Evolutionary conservation across 2,329 filamentous ascomycete species (phyloP).

Genomic region (Claviceps africana): DNA sequence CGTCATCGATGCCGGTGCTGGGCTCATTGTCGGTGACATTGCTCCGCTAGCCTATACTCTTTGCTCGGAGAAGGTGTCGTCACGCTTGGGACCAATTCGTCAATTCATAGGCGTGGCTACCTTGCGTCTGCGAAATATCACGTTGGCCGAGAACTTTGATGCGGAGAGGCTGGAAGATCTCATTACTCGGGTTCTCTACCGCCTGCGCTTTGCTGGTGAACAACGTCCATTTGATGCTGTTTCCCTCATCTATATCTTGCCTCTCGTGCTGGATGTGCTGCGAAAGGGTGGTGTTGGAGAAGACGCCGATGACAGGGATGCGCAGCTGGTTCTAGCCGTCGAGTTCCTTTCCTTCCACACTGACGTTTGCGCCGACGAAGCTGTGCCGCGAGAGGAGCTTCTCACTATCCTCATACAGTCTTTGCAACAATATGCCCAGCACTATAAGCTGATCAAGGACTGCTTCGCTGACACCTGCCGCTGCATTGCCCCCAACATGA

Average conservation of each 20-base stretch:
- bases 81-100: conserved; percentile 60
- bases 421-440: conserved; percentile 81
- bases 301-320: conserved; percentile 65
- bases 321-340: conserved; percentile 76
- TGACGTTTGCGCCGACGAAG: conserved; percentile 57
- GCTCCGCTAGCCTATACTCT: conserved; percentile 67
- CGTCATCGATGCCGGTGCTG: conserved; percentile 66
- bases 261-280: conserved; percentile 66
- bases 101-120: conserved; percentile 81
- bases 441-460: conserved; percentile 92
- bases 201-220: conserved; percentile 77
- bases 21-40: conserved; percentile 65
- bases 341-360: conserved; percentile 87
- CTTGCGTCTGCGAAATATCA: conserved; percentile 61
- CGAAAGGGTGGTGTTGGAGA: conserved; percentile 64
- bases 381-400: conserved; percentile 63
- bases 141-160: conserved; percentile 57
- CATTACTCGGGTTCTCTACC: conserved; percentile 78
- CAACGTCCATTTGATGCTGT: conserved; percentile 87
- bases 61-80: conserved; percentile 61
- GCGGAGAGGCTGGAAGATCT: conserved; percentile 74
- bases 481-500: conserved; percentile 72
- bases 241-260: conserved; percentile 75
- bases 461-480: conserved; percentile 77
- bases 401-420: conserved; percentile 58